Evolutionary conservation across 805 yeast genomes (phyloP), one percentile per base, ranked within the genome.

Genomic region (Pichia nakasei): DNA sequence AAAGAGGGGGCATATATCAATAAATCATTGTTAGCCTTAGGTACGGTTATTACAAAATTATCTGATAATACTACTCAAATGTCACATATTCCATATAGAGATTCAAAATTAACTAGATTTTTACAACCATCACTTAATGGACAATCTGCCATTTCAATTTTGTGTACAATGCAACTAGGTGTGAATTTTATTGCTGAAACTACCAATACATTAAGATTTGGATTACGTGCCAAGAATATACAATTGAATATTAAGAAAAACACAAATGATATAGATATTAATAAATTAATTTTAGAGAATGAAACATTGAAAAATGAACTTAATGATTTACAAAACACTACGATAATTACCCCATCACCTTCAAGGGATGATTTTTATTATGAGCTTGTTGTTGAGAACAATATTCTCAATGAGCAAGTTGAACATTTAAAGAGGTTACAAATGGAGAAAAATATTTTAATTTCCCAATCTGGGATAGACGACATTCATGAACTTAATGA

Each of bases 1-100:
- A 86, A 88, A 61, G 98, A 91, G 66, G 98, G 97, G 20, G 76
- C 96, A 0, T 93, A 72, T 58, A 91, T 91, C 59, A 91, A 91
- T 67, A 88, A 88, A 59, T 89, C 97, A 0, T 70, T 91, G 35
- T 68, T 91, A 42, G 94, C 97, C 0, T 71, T 91, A 41, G 88
- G 96, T 6, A 85, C 95, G 1, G 96, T 91, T n/a, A 88, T 91
- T 46, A 78, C 94, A 22, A 81, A 86, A 53, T 68, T 91, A 33
- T 70, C 67, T 15, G 43, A 43, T 9, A 41, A 22, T 17, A n/a
- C 29, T 0, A 36, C 24, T 9, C 38, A 22, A 1, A 8, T 26
- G 26, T 37, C 52, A 51, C 97, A 93, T 58, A 76, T 93, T 31
- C 97, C 97, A 0, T 91, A 86, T 64, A 70, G 98, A 59, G 97